Percentiles rank a stretch among this genome's conserved stretches.
phyloP scores from a whole-genome alignment of 495 filamentous ascomycete species.

The Trichocladium antarcticum region DNA sequence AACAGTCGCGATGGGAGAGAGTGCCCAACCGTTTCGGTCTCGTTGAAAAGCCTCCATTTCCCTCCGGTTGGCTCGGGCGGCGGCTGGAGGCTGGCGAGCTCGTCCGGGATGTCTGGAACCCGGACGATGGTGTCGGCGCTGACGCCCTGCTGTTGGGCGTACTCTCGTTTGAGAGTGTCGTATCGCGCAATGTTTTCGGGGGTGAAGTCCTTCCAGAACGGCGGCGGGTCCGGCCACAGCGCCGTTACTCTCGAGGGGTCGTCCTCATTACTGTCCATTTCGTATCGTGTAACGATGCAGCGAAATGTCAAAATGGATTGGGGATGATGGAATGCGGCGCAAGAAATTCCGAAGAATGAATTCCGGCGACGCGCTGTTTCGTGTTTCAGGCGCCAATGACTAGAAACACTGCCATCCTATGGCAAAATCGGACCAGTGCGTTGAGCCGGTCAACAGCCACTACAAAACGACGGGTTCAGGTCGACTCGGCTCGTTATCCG shows the following conservation, averaged over 20 bases:
- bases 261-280: slow-evolving; percentile 30
- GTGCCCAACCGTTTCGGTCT: slow-evolving; percentile 46
- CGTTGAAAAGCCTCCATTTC: slow-evolving; percentile 64
- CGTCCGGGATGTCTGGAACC: slow-evolving; percentile 52
- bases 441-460: background rate
- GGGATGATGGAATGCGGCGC: background rate
- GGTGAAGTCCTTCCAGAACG: slow-evolving; percentile 85
- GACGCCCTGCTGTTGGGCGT: slow-evolving; percentile 30
- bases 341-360: no score
- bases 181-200: slow-evolving; percentile 60
- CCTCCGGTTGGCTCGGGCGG: slow-evolving; percentile 61
- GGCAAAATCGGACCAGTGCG: background rate
- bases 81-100: slow-evolving; percentile 70
- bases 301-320: background rate
- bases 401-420: background rate
- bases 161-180: slow-evolving; percentile 37
- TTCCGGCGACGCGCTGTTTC: background rate
- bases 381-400: background rate
- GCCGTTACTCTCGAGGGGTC: slow-evolving; percentile 30
- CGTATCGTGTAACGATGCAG: no score
- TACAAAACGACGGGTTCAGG: no score
- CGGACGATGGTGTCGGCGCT: slow-evolving; percentile 19
- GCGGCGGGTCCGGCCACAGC: slow-evolving; percentile 67
- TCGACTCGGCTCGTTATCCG: background rate
- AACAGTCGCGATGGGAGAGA: background rate